These are phyloP conservation scores for Colletotrichum higginsianum DNA, from an alignment of 2,329 filamentous ascomycete species.

Conservation along the genomic window DNA sequence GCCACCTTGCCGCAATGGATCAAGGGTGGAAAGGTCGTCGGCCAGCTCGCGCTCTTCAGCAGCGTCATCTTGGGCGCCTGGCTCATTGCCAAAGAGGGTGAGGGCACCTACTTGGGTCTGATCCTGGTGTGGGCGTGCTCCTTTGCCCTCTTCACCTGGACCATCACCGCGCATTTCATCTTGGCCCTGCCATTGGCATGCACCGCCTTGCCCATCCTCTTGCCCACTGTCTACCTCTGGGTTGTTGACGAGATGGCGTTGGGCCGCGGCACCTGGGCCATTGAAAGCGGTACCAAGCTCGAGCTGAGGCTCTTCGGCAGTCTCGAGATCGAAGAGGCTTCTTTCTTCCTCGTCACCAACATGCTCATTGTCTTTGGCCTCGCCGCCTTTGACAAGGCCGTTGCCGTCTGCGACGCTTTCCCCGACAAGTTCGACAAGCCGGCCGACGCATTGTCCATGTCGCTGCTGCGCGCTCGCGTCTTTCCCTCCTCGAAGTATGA, in stretches of 20 bases:
- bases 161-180: slow-evolving; percentile 75
- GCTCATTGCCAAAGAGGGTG: slow-evolving; percentile 60
- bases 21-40: slow-evolving; percentile 55
- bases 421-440: slow-evolving; percentile 68
- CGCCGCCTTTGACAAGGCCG: slow-evolving; percentile 77
- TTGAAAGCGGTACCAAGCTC: slow-evolving; percentile 77
- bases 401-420: slow-evolving; percentile 76
- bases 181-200: slow-evolving; percentile 71
- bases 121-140: slow-evolving; percentile 80
- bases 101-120: slow-evolving; percentile 77
- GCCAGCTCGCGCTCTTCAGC: slow-evolving; percentile 65
- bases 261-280: slow-evolving; percentile 79
- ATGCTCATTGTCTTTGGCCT: slow-evolving; percentile 78
- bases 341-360: slow-evolving; percentile 82
- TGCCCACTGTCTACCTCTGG: slow-evolving; percentile 81
- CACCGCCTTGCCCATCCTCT: slow-evolving; percentile 70
- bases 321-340: slow-evolving; percentile 80
- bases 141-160: slow-evolving; percentile 76
- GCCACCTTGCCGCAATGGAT: slow-evolving; percentile 46
- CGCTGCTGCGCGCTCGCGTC: slow-evolving; percentile 66
- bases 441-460: slow-evolving; percentile 61
- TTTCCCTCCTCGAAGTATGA: slow-evolving; percentile 66
- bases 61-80: slow-evolving; percentile 60
- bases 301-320: slow-evolving; percentile 74
- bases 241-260: slow-evolving; percentile 79